Base-by-base conservation (phyloP, 495 filamentous ascomycete genomes). In the Xylaria scruposa region DNA sequence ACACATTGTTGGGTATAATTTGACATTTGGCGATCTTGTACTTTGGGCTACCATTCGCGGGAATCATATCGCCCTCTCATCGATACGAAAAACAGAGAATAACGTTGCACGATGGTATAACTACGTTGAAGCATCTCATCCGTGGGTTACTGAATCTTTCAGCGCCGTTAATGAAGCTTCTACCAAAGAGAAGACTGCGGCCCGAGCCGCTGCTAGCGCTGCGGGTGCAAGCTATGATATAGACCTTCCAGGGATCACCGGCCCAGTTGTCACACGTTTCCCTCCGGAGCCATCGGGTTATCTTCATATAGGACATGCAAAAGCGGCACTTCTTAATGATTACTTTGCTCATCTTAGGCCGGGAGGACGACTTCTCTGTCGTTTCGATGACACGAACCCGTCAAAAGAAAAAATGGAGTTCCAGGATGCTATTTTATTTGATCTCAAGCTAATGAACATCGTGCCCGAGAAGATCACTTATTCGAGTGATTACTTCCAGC, bases 221-320 rank as follows among this genome's bases (percentile, higher is more conserved):
- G 89, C 90, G 58, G 91, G 91, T 69, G 91, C 85, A 21, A 93
- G 84, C 82, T 94, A 93, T 79, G 91, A 93, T 74, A 93, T 95
- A 81, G 90, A 49, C n/a, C 17, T 49, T 88, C n/a, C 85, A 91
- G 92, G 78, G 90, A 86, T 26, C 89, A 90, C 42, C 90, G 91
- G 75, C 79, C 84, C 33, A 88, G 46, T 92, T 40, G 74, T 89
- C 46, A 94, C 93, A 15, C 89, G 93, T 73, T 97, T 98, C 80
- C 95, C 95, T 10, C 95, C 95, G 19, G 94, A 97, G 82, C 94
- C 94, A 44, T 94, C 92, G 1, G 92, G 92, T 67, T 95, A 94
- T 73, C 88, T 97, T 17, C 95, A 97, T 77, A 94, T 97, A 77
- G 94, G 94, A n/a, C 95, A 97, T 79, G 89, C 89, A 73, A 97